A percentile compares a stretch with the other conserved stretches of the same genome.
These are phyloP conservation scores for Cytidiella melzeri DNA, from an alignment of 768 basidiomycete genomes.

Conservation along the genomic window DNA sequence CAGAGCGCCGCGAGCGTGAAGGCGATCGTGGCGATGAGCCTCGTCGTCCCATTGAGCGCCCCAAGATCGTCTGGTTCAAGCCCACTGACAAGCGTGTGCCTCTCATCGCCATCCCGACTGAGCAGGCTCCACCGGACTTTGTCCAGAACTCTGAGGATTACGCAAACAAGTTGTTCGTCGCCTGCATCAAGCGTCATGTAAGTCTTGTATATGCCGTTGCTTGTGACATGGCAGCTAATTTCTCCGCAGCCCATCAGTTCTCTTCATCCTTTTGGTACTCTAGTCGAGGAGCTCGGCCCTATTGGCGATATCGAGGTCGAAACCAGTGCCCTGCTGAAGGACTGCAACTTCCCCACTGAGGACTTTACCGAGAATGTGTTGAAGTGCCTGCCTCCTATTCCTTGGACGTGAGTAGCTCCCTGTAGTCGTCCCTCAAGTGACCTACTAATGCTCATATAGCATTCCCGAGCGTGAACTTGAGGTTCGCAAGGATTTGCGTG, in stretches of 20 bases:
- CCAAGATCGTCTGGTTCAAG: slow-evolving; percentile 99
- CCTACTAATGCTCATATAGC: slow-evolving; percentile 30
- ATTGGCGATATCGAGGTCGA: slow-evolving; percentile 99
- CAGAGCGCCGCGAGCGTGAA: slow-evolving; percentile 94
- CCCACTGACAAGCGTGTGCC: slow-evolving; percentile 99
- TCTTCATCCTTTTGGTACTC: slow-evolving; percentile 95
- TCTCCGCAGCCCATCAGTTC: slow-evolving; percentile 80
- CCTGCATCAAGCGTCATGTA: slow-evolving; percentile 97
- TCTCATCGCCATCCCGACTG: slow-evolving; percentile 96
- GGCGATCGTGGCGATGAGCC: slow-evolving; percentile 87
- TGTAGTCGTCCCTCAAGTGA: slow-evolving; percentile 10
- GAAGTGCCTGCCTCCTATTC: slow-evolving; percentile 93
- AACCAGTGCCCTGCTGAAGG: slow-evolving; percentile 94
- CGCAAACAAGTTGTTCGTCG: slow-evolving; percentile 87
- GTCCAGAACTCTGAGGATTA: slow-evolving; percentile 92
- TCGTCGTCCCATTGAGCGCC: slow-evolving; percentile 78
- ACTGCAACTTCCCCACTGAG: slow-evolving; percentile 98
- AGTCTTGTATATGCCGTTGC: too few relatives aligned
- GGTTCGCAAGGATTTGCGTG: slow-evolving; percentile 80
- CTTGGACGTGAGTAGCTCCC: slow-evolving; percentile 69
- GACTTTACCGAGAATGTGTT: slow-evolving; percentile 93
- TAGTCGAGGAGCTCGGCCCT: slow-evolving; percentile 95
- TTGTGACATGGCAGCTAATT: slow-evolving; percentile 5
- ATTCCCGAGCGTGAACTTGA: slow-evolving; percentile 89
- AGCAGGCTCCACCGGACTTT: slow-evolving; percentile 95